Evolutionary conservation across 768 basidiomycete genomes (phyloP).

Genomic region (Rhodotorula kratochvilovae): DNA sequence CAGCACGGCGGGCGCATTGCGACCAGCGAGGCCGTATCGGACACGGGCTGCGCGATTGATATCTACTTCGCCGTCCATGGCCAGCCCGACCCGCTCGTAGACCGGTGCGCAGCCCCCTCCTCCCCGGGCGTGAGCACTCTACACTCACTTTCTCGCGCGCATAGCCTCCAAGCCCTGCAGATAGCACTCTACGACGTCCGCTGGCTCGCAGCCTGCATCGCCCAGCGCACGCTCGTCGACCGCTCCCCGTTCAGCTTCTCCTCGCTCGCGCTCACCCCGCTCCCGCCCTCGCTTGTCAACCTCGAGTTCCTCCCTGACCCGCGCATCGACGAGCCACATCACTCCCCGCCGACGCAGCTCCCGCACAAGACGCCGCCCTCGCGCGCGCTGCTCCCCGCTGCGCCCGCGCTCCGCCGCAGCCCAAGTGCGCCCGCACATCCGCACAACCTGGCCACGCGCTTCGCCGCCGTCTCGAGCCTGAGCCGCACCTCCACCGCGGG

Average conservation of each 20-base stretch:
- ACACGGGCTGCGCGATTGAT: not conserved
- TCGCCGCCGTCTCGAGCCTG: too few relatives aligned
- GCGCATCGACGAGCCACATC: too few relatives aligned
- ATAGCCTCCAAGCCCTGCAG: not conserved
- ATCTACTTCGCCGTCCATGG: not conserved
- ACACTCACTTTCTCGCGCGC: not conserved
- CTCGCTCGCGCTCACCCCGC: not conserved
- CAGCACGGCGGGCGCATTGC: not conserved
- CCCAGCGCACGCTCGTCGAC: not conserved
- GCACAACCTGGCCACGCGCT: too few relatives aligned
- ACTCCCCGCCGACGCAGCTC: too few relatives aligned
- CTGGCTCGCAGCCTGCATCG: not conserved
- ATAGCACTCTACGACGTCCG: not conserved
- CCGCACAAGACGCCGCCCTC: too few relatives aligned
- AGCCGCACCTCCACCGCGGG: too few relatives aligned
- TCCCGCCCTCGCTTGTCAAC: not conserved
- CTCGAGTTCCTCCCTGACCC: too few relatives aligned
- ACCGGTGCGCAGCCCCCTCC: constrained; percentile 3
- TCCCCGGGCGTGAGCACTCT: not conserved
- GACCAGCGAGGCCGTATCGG: not conserved
- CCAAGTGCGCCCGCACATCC: too few relatives aligned
- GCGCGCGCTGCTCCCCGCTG: too few relatives aligned
- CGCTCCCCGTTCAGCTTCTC: not conserved
- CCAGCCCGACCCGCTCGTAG: not conserved
- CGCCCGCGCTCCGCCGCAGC: too few relatives aligned